Evolutionary conservation across 2,329 filamentous ascomycete species (phyloP), one percentile per base, ranked within the genome.

Genomic region (Nothophaeocryptopus gaeumannii): DNA sequence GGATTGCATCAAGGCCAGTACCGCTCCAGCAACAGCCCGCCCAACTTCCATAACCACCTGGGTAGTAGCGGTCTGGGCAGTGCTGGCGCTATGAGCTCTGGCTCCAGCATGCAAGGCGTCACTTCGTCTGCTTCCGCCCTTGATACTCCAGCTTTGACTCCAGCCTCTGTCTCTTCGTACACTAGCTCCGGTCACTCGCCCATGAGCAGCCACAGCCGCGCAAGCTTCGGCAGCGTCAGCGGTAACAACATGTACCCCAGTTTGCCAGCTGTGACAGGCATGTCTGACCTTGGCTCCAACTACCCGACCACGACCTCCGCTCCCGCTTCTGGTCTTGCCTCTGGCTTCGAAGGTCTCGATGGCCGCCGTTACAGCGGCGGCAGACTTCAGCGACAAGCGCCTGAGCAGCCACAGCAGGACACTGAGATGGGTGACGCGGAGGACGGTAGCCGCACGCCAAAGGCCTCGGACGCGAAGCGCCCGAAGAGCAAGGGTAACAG

Each of bases 61-160:
- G 55, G 49, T 50, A 52, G 50, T 42, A 58, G 59, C 45, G 58
- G 56, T 32, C 58, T 61, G 43, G 63, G 43, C 65, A 67, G 39
- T 68, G 74, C 57, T 58, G 74, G 50, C 40, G 55, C 51, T 16
- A 64, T 73, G 74, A 63, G 66, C 68, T 57, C 68, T 61, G 33
- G 67, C 64, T 50, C 67, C 63, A 50, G 67, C 65, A 59, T 68
- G 69, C 42, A 63, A 20, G 59, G 60, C 52, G 54, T 64, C 39
- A 59, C 58, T 32, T 70, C 74, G 39, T 75, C 75, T 37, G 70
- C 74, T 8, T 70, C 73, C 50, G 64, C 72, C 53, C 59, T 71
- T 59, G 85, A 87, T 54, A 91, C 87, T 11, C 86, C 88, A 8
- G 86, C 86, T 8, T 78, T 89, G 56, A 91, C 87, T 2, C 88